phyloP scores from a whole-genome alignment of 208 protist species.

The Acanthamoeba royreba region DNA sequence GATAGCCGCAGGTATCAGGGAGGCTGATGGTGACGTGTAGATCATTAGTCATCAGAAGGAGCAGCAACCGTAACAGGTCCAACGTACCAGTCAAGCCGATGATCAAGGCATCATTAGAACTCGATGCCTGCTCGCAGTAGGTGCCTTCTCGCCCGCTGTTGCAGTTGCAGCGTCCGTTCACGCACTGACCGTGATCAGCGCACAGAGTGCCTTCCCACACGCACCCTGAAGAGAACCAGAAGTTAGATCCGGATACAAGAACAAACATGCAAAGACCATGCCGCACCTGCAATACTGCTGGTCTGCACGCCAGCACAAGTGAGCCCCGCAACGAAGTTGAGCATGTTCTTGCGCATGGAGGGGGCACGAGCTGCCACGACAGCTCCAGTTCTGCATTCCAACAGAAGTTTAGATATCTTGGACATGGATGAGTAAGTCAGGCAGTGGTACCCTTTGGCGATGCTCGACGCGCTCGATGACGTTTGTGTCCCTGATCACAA shows the following conservation, averaged over 20 bases:
- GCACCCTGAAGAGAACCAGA: background rate
- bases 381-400: background rate
- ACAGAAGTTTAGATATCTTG: background rate
- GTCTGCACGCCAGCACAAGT: background rate
- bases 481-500: background rate
- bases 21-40: background rate
- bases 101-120: background rate
- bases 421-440: too few species aligned
- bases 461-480: background rate
- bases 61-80: background rate
- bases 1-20: too few species aligned
- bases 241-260: background rate
- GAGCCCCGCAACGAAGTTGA: background rate
- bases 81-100: background rate
- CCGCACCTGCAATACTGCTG: background rate
- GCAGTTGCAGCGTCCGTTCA: background rate
- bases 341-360: background rate
- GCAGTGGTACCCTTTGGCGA: background rate
- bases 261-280: background rate
- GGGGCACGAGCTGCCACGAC: background rate
- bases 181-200: background rate
- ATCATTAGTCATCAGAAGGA: background rate
- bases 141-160: background rate
- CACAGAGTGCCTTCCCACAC: constrained; percentile 1
- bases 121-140: background rate